Percentiles rank a stretch among this genome's conserved stretches.
These are phyloP conservation scores for Camellia oleifera DNA, from an alignment of 179 eudicot genomes.

Conservation along the genomic window DNA sequence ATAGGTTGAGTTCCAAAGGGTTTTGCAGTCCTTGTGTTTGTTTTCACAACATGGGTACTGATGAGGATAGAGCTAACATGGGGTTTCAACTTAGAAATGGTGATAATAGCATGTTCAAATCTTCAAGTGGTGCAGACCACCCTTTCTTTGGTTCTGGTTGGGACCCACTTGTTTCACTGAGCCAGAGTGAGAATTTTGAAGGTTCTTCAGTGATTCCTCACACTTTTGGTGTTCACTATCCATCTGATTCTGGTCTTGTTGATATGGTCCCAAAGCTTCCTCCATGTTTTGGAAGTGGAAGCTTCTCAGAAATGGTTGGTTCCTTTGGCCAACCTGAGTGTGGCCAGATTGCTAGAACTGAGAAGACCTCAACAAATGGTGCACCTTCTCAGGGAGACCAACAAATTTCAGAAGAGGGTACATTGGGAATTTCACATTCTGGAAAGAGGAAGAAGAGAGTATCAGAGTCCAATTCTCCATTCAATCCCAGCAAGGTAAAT, in stretches of 20 bases:
- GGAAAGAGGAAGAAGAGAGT: constrained; percentile 69
- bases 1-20: constrained; percentile 18
- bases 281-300: constrained; percentile 56
- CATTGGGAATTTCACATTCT: constrained; percentile 43
- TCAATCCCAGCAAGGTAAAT: constrained; percentile 43
- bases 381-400: constrained; percentile 37
- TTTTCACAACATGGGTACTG: constrained; percentile 56
- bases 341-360: constrained; percentile 34
- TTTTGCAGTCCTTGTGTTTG: constrained; percentile 25
- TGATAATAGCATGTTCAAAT: constrained; percentile 29
- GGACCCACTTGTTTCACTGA: constrained; percentile 68
- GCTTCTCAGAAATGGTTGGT: constrained; percentile 57
- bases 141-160: constrained; percentile 53
- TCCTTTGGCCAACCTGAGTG: constrained; percentile 47
- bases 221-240: constrained; percentile 44
- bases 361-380: constrained; percentile 22
- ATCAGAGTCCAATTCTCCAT: constrained; percentile 44
- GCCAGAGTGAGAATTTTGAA: constrained; percentile 51
- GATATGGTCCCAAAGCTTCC: constrained; percentile 57
- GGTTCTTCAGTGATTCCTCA: constrained; percentile 44
- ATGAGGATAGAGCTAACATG: constrained; percentile 52
- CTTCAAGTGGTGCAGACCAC: constrained; percentile 25
- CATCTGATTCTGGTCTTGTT: constrained; percentile 48
- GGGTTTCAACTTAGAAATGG: constrained; percentile 44
- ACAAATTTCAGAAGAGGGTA: constrained; percentile 43